A percentile compares a stretch with the other conserved stretches of the same genome.
Evolutionary conservation across 495 filamentous ascomycete species (phyloP).

Genomic region (Glarea lozoyensis): DNA sequence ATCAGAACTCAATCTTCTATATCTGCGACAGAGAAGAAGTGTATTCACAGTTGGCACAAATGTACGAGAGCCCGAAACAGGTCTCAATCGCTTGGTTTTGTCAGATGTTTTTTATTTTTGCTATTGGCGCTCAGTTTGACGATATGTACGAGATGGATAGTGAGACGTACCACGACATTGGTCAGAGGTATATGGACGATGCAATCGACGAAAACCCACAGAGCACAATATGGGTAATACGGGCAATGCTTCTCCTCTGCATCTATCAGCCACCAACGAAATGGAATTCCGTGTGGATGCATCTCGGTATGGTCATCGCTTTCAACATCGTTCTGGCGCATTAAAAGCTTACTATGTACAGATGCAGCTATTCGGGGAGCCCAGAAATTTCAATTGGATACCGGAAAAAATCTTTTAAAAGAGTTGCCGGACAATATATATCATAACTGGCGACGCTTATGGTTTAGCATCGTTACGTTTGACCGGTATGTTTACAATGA

Average conservation of each 20-base stretch:
- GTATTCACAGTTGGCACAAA: conserved; percentile 6
- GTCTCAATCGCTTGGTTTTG: conserved; percentile 15
- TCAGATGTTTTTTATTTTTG: conserved; percentile 15
- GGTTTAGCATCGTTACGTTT: conserved; percentile 12
- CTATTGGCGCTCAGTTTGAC: conserved; percentile 12
- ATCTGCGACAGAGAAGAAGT: conserved; percentile 9
- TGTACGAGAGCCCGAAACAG: conserved; percentile 7
- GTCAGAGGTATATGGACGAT: conserved; percentile 14
- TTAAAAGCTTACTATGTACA: conserved; percentile 8
- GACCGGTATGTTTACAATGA: conserved; percentile 10
- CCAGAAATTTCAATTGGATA: conserved; percentile 12
- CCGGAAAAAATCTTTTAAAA: conserved; percentile 6
- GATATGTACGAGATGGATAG: conserved; percentile 11
- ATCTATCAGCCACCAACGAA: conserved; percentile 11
- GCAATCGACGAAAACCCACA: conserved; percentile 13
- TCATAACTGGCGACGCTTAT: conserved; percentile 11
- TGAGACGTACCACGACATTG: conserved; percentile 8
- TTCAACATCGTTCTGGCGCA: neutral
- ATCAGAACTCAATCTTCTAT: conserved; percentile 14
- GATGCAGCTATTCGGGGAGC: conserved; percentile 13
- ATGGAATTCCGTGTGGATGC: conserved; percentile 12
- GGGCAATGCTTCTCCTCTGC: conserved; percentile 15
- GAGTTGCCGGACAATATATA: conserved; percentile 11
- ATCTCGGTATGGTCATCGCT: conserved; percentile 11
- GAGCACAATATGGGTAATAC: conserved; percentile 12